A percentile compares a stretch with the other conserved stretches of the same genome.
Evolutionary conservation across 306 rosid genomes (phyloP).

Genomic region (Gastrolobium bilobum): DNA sequence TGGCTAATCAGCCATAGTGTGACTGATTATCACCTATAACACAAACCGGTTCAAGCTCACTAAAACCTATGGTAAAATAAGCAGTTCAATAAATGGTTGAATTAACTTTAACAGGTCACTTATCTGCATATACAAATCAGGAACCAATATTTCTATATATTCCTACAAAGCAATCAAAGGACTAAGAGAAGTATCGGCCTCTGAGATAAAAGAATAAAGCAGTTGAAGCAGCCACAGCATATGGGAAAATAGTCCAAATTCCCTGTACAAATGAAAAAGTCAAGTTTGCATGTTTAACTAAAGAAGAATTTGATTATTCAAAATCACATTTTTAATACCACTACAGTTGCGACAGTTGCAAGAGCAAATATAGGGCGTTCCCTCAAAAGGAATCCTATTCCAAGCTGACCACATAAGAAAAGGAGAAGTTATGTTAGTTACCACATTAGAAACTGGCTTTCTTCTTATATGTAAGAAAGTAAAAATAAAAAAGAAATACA

Average conservation of each 20-base stretch:
- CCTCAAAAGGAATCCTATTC: conserved; percentile 70
- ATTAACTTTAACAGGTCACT: conserved; percentile 31
- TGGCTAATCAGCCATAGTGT: conserved; percentile 23
- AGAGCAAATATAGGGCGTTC: conserved; percentile 72
- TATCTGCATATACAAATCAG: conserved; percentile 17
- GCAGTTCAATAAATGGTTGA: conserved; percentile 33
- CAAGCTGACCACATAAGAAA: conserved; percentile 54
- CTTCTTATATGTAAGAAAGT: too few species aligned
- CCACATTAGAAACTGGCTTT: not conserved
- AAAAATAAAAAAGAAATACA: too few species aligned
- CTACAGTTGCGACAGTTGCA: conserved; percentile 72
- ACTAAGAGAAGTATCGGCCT: conserved; percentile 52
- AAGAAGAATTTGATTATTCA: not conserved
- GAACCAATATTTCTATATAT: conserved; percentile 1
- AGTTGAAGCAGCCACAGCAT: conserved; percentile 67
- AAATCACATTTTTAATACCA: conserved; percentile 53
- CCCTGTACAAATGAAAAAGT: conserved; percentile 55
- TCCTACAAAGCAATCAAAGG: conserved; percentile 36
- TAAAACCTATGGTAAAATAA: conserved; percentile 4
- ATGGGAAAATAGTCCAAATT: conserved; percentile 69
- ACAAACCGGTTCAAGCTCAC: not conserved
- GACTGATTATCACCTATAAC: conserved; percentile 3
- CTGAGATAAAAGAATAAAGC: conserved; percentile 64
- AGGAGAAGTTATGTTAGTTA: conserved; percentile 35
- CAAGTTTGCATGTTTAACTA: conserved; percentile 32